A percentile compares a stretch with the other conserved stretches of the same genome.
Evolutionary conservation across 2,329 filamentous ascomycete species (phyloP).

Genomic region (Monilinia fructicola): DNA sequence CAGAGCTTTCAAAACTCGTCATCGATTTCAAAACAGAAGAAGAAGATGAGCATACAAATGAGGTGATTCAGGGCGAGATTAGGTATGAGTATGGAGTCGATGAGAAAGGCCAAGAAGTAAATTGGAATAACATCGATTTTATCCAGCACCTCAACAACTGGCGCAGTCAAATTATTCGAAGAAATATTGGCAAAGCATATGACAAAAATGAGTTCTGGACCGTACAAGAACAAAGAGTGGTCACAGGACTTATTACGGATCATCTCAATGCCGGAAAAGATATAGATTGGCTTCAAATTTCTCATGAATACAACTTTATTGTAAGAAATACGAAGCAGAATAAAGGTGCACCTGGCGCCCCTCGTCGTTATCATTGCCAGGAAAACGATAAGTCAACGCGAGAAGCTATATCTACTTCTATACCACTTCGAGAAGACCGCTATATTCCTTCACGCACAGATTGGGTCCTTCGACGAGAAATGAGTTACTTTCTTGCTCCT

Average conservation of each 20-base stretch:
- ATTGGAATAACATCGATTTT: background rate
- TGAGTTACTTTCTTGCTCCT: background rate
- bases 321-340: background rate
- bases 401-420: conserved; percentile 13
- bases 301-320: background rate
- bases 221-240: conserved; percentile 2
- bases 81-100: background rate
- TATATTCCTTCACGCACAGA: background rate
- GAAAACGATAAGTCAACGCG: background rate
- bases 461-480: background rate
- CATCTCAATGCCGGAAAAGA: background rate
- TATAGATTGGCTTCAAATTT: conserved; percentile 15
- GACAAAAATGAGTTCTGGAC: conserved; percentile 5
- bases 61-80: background rate
- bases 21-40: conserved; percentile 1
- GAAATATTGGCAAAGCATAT: conserved; percentile 3
- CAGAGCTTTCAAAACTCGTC: background rate
- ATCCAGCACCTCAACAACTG: conserved; percentile 1
- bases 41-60: background rate
- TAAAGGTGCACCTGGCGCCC: conserved; percentile 4
- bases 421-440: background rate
- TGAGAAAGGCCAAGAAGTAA: background rate
- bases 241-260: background rate
- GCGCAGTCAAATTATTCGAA: conserved; percentile 13
- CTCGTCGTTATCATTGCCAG: conserved; percentile 7